Conservation (phyloP, 2,329 filamentous ascomycete genomes). For the Stemphylium lycopersici region DNA sequence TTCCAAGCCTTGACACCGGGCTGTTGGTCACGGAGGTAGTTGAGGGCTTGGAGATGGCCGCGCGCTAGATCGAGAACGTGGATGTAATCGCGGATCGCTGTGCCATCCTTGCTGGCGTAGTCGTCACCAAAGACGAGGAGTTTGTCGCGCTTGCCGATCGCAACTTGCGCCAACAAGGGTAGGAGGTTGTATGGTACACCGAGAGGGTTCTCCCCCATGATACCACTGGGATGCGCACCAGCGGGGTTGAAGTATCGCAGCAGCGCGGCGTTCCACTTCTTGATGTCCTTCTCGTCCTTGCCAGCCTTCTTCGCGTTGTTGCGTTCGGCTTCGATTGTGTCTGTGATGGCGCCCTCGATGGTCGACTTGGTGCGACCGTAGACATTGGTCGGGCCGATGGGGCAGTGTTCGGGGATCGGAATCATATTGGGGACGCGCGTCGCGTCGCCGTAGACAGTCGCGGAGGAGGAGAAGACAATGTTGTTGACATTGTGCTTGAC, state of each 20-base stretch:
- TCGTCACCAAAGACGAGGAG: slow-evolving; percentile 94
- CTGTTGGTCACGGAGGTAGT: slow-evolving; percentile 81
- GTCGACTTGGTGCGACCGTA: slow-evolving; percentile 96
- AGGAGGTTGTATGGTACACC: slow-evolving; percentile 96
- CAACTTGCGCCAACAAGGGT: slow-evolving; percentile 91
- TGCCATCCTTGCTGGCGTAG: slow-evolving; percentile 88
- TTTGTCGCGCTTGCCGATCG: slow-evolving; percentile 93
- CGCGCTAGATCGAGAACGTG: slow-evolving; percentile 89
- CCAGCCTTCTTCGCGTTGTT: slow-evolving; percentile 80
- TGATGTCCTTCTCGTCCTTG: slow-evolving; percentile 60
- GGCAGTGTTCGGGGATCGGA: slow-evolving; percentile 95
- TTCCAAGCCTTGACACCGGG: slow-evolving; percentile 97
- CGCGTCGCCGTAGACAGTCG: slow-evolving; percentile 97
- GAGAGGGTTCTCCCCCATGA: slow-evolving; percentile 98
- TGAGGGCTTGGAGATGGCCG: slow-evolving; percentile 86
- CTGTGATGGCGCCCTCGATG: slow-evolving; percentile 90
- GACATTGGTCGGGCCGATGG: slow-evolving; percentile 93
- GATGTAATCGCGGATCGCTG: slow-evolving; percentile 97
- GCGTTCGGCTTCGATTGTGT: slow-evolving; percentile 86
- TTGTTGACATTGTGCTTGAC: slow-evolving; percentile 87
- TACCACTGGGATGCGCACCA: slow-evolving; percentile 89
- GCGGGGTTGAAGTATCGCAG: slow-evolving; percentile 98
- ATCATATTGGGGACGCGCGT: slow-evolving; percentile 98
- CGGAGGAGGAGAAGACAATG: slow-evolving; percentile 98
- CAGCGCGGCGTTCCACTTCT: slow-evolving; percentile 91